These are phyloP conservation scores for Chaetomium fimeti DNA, from an alignment of 495 filamentous ascomycete species.

Conservation along the genomic window DNA sequence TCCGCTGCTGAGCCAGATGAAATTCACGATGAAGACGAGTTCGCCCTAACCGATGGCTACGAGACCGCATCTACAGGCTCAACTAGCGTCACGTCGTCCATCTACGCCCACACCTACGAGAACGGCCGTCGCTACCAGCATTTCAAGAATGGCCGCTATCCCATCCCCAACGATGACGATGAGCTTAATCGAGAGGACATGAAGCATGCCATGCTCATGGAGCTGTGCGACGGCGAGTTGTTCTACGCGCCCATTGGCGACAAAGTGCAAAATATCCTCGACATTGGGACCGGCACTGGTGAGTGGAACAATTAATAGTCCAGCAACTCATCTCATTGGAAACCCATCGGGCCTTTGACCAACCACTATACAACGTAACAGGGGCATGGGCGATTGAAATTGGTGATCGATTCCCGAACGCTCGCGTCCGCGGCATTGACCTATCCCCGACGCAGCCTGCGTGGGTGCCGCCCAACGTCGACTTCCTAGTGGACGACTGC, in stretches of 20 bases:
- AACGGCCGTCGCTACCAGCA: constrained; percentile 61
- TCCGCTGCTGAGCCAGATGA: constrained; percentile 20
- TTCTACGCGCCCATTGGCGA: constrained; percentile 45
- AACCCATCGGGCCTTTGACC: background rate
- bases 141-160: constrained; percentile 54
- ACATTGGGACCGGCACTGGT: constrained; percentile 56
- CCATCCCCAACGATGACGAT: constrained; percentile 57
- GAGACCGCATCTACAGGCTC: constrained; percentile 29
- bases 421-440: constrained; percentile 40
- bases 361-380: background rate
- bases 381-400: constrained; percentile 53
- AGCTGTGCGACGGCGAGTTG: constrained; percentile 44
- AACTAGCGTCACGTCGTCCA: constrained; percentile 44
- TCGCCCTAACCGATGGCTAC: constrained; percentile 35
- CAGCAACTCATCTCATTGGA: background rate
- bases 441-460: constrained; percentile 42
- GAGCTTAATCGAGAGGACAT: constrained; percentile 51
- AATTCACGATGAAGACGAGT: constrained; percentile 29
- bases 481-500: constrained; percentile 49
- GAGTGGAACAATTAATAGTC: constrained; percentile 19
- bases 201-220: constrained; percentile 43
- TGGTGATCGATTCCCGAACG: constrained; percentile 44
- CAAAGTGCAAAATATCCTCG: constrained; percentile 46
- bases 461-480: constrained; percentile 44
- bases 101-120: constrained; percentile 48